These are phyloP conservation scores for Tolypocladium endophyticum DNA, from an alignment of 2,329 filamentous ascomycete genomes.

Conservation along the genomic window DNA sequence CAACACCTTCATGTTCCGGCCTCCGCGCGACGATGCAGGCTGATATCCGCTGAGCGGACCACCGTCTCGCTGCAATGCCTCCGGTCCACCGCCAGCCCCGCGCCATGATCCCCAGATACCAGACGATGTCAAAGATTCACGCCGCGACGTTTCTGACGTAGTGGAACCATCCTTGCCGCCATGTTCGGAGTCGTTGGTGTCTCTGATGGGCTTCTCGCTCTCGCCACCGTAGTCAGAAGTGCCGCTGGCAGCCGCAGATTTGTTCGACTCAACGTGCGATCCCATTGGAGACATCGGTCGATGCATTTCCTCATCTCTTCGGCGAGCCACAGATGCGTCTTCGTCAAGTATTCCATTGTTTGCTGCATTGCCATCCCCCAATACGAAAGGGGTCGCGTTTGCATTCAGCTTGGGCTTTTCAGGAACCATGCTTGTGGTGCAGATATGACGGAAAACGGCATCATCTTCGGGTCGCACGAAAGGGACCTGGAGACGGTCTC, in stretches of 20 bases:
- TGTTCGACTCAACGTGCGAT: conserved; percentile 21
- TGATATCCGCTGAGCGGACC: conserved; percentile 56
- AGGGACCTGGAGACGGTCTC: conserved; percentile 79
- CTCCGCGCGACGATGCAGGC: conserved; percentile 44
- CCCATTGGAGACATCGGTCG: conserved; percentile 25
- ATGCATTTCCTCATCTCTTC: conserved; percentile 13
- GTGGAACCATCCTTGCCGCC: conserved; percentile 16
- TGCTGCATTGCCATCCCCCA: conserved; percentile 19
- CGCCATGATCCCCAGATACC: conserved; percentile 66
- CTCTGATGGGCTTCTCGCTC: conserved; percentile 23
- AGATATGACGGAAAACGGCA: conserved; percentile 64
- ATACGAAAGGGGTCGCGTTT: conserved; percentile 30
- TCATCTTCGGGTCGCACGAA: conserved; percentile 90
- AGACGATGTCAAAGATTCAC: conserved; percentile 37
- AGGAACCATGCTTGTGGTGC: conserved; percentile 45
- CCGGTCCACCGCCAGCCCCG: conserved; percentile 36
- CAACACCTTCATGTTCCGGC: conserved; percentile 80
- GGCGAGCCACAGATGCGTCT: conserved; percentile 4
- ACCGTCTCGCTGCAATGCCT: conserved; percentile 42
- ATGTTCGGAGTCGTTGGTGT: conserved; percentile 11
- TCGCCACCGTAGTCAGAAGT: conserved; percentile 35
- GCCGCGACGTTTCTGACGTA: conserved; percentile 22
- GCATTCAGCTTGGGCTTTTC: conserved; percentile 51
- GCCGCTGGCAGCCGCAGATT: conserved; percentile 21
- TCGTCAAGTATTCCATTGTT: conserved; percentile 1